Evolutionary conservation across 225 moss, liverwort and hornwort genomes (phyloP), one percentile per base, ranked within the genome.

Genomic region (Marchantia polymorpha): DNA sequence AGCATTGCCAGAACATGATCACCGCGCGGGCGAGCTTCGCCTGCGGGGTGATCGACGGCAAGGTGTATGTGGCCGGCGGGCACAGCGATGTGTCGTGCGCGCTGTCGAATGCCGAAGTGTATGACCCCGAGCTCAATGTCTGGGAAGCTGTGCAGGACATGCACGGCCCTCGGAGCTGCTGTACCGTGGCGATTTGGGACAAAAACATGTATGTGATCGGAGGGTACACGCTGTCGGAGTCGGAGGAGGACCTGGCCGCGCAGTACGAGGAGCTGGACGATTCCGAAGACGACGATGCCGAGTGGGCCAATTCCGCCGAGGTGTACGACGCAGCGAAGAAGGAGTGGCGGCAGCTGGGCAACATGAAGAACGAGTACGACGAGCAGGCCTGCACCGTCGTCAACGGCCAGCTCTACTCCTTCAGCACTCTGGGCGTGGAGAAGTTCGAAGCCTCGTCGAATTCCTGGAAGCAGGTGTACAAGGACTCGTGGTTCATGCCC

Each of bases 141-240:
- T 86, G 86, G 83, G 73, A 68, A 20, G 76, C 80, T 2, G 76
- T 86, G 23, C 74, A 80, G 27, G 83, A 83, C 22, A 86, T 86
- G 86, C 83, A 79, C 52, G 83, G 59, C 0, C 69, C 80, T 46
- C 64, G 83, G 17, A 80, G 80, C 12, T 83, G 80, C 49, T 86
- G 86, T 64, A 74, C 80, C 7, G 80, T 83, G 15, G 83, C 83
- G 12, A 72, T 86, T 14, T 80, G 76, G 70, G 83, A 86, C 7
- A 52, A 80, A 65, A 83, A 73, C 53, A 77, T 86, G 86, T 83
- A 86, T 54, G 86, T 86, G 51, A 83, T 83, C 50, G 86, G 86
- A 10, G 83, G 83, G 22, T 83, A 86, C 29, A 79, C 82, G 11
- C 20, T 82, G 46, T 79, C 80, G 20, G 75, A 63, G 48, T 0